A percentile compares a stretch with the other conserved stretches of the same genome.
Evolutionary conservation across 139 green algal species (phyloP).

Genomic region (Astrephomene gubernaculifera): DNA sequence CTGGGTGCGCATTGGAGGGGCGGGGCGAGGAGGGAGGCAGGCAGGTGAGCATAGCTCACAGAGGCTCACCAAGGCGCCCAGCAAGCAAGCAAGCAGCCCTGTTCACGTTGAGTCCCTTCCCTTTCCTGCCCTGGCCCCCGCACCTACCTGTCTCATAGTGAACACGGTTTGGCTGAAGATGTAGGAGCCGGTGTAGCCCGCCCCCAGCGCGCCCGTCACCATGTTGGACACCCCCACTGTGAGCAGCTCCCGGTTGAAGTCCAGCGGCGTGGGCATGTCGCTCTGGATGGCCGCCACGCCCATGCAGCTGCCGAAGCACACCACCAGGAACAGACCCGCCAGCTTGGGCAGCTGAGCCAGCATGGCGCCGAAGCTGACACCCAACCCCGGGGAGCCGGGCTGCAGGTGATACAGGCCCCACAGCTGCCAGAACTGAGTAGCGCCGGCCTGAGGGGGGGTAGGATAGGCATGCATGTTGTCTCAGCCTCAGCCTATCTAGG

Average conservation of each 20-base stretch:
- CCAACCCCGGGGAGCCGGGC: slow-evolving; percentile 47
- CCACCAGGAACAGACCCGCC: slow-evolving; percentile 80
- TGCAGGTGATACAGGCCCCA: slow-evolving; percentile 77
- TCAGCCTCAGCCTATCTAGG: too few species aligned
- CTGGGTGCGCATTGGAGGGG: background rate
- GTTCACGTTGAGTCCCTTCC: too few species aligned
- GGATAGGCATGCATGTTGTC: background rate
- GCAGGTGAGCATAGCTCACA: too few species aligned
- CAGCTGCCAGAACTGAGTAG: slow-evolving; percentile 75
- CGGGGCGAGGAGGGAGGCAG: too few species aligned
- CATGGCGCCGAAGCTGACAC: slow-evolving; percentile 65
- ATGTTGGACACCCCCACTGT: slow-evolving; percentile 79
- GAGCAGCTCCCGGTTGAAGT: slow-evolving; percentile 85
- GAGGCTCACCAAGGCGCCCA: too few species aligned
- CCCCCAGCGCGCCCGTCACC: slow-evolving; percentile 66
- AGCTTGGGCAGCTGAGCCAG: slow-evolving; percentile 69
- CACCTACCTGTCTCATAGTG: slow-evolving; percentile 58
- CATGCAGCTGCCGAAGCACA: slow-evolving; percentile 85
- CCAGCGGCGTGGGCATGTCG: slow-evolving; percentile 68
- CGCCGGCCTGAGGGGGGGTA: slow-evolving; percentile 43
- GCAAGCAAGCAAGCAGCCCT: too few species aligned
- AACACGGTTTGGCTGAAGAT: slow-evolving; percentile 84
- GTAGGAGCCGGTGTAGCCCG: slow-evolving; percentile 84
- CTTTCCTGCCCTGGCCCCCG: background rate
- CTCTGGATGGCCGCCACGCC: slow-evolving; percentile 57